A percentile compares a stretch with the other conserved stretches of the same genome.
These are phyloP conservation scores for Dryas integrifolia DNA, from an alignment of 331 rosid genomes.

Conservation along the genomic window DNA sequence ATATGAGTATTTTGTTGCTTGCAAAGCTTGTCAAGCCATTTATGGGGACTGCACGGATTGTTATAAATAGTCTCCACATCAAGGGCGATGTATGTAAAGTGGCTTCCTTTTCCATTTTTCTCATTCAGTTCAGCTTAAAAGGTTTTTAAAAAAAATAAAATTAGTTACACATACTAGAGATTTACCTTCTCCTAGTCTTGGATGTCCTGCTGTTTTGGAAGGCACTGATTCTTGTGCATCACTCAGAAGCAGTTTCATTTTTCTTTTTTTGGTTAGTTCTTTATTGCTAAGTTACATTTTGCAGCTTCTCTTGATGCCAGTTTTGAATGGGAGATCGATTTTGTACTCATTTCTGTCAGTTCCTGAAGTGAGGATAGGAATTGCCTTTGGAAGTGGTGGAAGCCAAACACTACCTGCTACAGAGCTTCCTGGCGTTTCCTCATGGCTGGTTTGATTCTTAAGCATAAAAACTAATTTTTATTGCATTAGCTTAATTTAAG, in stretches of 20 bases:
- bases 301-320: constrained; percentile 76
- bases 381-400: constrained; percentile 98
- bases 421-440: constrained; percentile 86
- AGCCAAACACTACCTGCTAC: constrained; percentile 97
- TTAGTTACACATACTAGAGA: background rate
- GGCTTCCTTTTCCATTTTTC: constrained; percentile 16
- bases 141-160: background rate
- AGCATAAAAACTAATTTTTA: constrained; percentile 12
- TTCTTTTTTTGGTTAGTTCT: background rate
- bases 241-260: background rate
- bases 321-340: constrained; percentile 77
- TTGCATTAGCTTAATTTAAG: constrained; percentile 6
- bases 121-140: background rate
- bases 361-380: constrained; percentile 90
- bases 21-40: constrained; percentile 88
- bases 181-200: background rate
- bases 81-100: constrained; percentile 85
- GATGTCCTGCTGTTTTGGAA: background rate
- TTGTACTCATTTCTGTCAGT: constrained; percentile 71
- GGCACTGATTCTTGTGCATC: background rate
- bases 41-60: constrained; percentile 88
- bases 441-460: constrained; percentile 76
- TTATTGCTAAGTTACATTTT: constrained; percentile 28
- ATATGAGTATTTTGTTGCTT: constrained; percentile 81
- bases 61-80: constrained; percentile 87